Base-by-base conservation (phyloP, 495 filamentous ascomycete genomes). In the Eremomyces bilateralis region DNA sequence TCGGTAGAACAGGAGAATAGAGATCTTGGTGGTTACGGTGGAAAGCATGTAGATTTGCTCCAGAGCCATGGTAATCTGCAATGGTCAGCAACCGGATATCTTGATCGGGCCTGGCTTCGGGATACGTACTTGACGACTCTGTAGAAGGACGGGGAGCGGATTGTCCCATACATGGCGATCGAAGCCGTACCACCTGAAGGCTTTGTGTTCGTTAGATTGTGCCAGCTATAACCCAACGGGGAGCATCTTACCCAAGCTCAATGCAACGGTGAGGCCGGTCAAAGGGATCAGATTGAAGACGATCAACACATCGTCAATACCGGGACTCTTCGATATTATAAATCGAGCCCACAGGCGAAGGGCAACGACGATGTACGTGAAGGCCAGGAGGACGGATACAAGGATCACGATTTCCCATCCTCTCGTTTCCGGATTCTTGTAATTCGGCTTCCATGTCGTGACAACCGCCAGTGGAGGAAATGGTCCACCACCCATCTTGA, bases 401-500 rank as follows among this genome's bases (percentile, higher is more conserved):
- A 38, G 10, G 15, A 44, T 38, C 15, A 42, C 32, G 1, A 44
- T 16, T 17, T 22, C 20, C 21, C 32, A 37, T 2, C 19, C 11
- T 11, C 31, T n/a, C 12, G 33, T 42, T 1, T 11, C 39, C 8
- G 45, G 45, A 22, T 48, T 30, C n/a, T 37, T 37, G 31, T 45
- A 42, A 31, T 48, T 48, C 4, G 43, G 42, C 34, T 33, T 40
- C 36, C 36, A 48, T 16, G 32, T 31, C 8, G 28, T 21, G 32
- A 39, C 6, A n/a, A 48, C 39, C 15, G 35, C 38, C 28, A 31
- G 29, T 4, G 45, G 43, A 16, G 45, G 45, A 34, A 31, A 31
- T 3, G 40, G 32, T 12, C 42, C 42, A 37, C 42, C 38, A 28
- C 34, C 34, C 38, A 44, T 44, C 2, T 4, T 36, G 30, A n/a